Base-by-base conservation (phyloP, 2,329 filamentous ascomycete genomes). In the Colletotrichum tropicicola region DNA sequence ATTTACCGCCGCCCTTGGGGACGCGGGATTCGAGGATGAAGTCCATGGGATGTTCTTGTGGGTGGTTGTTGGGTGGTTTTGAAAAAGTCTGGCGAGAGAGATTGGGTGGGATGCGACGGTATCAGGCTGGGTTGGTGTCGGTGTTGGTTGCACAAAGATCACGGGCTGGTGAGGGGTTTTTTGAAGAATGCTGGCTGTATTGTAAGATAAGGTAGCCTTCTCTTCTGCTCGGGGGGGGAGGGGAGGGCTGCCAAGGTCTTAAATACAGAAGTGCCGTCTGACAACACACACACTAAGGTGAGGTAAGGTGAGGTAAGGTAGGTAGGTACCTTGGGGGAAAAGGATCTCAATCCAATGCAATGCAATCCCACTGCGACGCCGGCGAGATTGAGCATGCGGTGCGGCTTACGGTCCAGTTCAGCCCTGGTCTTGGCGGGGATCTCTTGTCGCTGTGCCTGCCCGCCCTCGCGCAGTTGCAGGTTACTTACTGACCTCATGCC, bases 1-100 rank as follows among this genome's bases (percentile, higher is more conserved):
- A 27, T 0, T 39, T 25, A 17, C 64, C 64, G 2, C 64, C 64
- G n/a, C 64, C 64, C 41, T 66, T 66, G n/a, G 63, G 63, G 4
- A 12, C 12, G 25, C 64, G 59, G 7, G 23, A n/a, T 12, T 54
- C 53, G 28, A 66, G 64, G 10, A 66, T 47, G 59, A 59, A 54
- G 35, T 52, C 6, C 64, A 66, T 64, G 9, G 0, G n/a, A n/a
- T 8, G 13, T 32, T 17, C 6, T 15, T 37, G 23, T 7, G 17
- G 8, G 1, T 23, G 13, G 4, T 44, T 15, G 8, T 17, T 43
- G 17, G 13, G 30, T 35, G 30, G 13, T 35, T 35, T 35, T 35
- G 4, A 9, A 13, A 43, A 21, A 43, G 7, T 21, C 12, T 4
- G n/a, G 23, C 7, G 27, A 23, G 39, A 27, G 0, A 32, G n/a